Conservation (phyloP, 352 stramenopile species). For the Pythium rhizo-oryzae region DNA sequence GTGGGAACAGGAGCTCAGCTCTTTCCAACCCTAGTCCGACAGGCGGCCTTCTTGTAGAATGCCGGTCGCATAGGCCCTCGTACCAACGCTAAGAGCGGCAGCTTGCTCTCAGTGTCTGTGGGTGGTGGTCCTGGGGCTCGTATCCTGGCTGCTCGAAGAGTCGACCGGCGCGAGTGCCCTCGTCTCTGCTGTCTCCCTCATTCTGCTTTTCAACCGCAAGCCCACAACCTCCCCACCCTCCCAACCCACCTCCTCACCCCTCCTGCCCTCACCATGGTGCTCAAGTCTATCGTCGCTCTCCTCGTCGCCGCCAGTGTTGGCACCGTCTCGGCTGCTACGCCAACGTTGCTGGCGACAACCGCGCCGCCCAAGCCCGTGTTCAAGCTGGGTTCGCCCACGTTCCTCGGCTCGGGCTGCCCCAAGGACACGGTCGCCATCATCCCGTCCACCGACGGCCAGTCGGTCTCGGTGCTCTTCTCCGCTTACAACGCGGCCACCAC, state of each 20-base stretch:
- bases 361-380: conserved; percentile 6
- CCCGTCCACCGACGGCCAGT: conserved; percentile 32
- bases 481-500: conserved; percentile 33
- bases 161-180: too few species aligned
- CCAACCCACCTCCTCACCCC: conserved; percentile 18
- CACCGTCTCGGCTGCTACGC: not conserved
- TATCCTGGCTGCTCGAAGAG: not conserved
- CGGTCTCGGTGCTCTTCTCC: conserved; percentile 40
- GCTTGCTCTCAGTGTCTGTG: too few species aligned
- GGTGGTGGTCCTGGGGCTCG: too few species aligned
- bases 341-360: not conserved
- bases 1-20: too few species aligned
- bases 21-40: too few species aligned
- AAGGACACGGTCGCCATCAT: conserved; percentile 31
- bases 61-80: too few species aligned
- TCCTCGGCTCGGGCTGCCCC: conserved; percentile 36
- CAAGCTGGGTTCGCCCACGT: conserved; percentile 29
- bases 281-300: not conserved
- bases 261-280: not conserved
- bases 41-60: too few species aligned
- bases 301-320: not conserved
- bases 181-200: not conserved
- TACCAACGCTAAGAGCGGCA: too few species aligned
- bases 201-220: not conserved
- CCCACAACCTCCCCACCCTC: conserved; percentile 9